A percentile compares a stretch with the other conserved stretches of the same genome.
phyloP scores from a whole-genome alignment of 2,329 filamentous ascomycete genomes.

The Neobulgaria alba region DNA sequence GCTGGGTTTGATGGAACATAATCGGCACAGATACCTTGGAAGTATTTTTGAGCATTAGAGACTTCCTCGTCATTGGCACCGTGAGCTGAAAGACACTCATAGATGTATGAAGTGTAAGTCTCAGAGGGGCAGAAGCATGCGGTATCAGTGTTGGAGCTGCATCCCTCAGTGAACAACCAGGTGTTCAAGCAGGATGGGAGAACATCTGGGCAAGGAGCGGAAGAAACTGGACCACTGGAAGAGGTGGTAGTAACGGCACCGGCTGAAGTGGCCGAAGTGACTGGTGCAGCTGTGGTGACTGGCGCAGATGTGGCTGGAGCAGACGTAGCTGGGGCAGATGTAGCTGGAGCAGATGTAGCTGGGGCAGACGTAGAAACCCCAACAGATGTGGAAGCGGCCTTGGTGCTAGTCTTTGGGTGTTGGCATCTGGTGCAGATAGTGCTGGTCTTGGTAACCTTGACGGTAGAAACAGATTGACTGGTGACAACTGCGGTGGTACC shows the following conservation, averaged over 20 bases:
- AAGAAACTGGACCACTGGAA: conserved; percentile 32
- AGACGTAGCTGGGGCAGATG: conserved; percentile 5
- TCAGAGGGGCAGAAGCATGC: conserved; percentile 80
- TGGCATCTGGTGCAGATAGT: conserved; percentile 27
- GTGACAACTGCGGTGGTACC: conserved; percentile 13
- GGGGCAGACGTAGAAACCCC: conserved; percentile 17
- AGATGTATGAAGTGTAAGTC: conserved; percentile 70
- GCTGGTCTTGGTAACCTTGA: conserved; percentile 26
- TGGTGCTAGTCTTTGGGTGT: conserved; percentile 3
- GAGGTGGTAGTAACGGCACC: conserved; percentile 6
- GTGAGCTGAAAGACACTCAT: conserved; percentile 72
- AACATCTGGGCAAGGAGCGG: conserved; percentile 46
- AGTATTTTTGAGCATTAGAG: conserved; percentile 66
- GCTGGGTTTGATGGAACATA: conserved; percentile 72
- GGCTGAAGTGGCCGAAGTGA: conserved; percentile 1
- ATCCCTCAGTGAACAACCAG: conserved; percentile 67
- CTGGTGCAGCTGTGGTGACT: conserved; percentile 17
- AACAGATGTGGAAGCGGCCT: too few species aligned
- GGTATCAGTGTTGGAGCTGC: conserved; percentile 74
- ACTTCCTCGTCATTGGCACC: conserved; percentile 58
- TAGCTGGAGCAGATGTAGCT: conserved; percentile 4
- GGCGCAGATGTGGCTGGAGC: conserved; percentile 27
- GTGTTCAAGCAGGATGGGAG: conserved; percentile 89
- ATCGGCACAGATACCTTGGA: conserved; percentile 82
- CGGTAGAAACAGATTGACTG: conserved; percentile 27